Percentiles rank a stretch among this genome's conserved stretches.
These are phyloP conservation scores for Phytophthora niederhauseri DNA, from an alignment of 352 stramenopile species.

Conservation along the genomic window DNA sequence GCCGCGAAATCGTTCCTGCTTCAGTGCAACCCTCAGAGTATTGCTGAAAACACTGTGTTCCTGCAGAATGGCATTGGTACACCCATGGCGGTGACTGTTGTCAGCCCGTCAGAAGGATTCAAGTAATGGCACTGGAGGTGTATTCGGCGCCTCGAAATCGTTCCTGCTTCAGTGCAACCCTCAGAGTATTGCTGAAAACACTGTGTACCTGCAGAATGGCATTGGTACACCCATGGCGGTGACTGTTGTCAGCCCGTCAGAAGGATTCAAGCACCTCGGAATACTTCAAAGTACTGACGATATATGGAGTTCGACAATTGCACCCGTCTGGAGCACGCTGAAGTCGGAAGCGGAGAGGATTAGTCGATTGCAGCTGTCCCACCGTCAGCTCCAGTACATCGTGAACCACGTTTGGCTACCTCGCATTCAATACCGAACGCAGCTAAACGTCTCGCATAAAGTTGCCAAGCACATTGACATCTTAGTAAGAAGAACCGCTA, in stretches of 20 bases:
- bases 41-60: too few relatives aligned
- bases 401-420: neutral
- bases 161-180: neutral
- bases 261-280: neutral
- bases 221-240: neutral
- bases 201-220: too few relatives aligned
- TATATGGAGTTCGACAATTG: neutral
- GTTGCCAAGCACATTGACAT: neutral
- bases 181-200: too few relatives aligned
- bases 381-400: neutral
- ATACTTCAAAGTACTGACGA: neutral
- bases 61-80: too few relatives aligned
- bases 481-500: too few relatives aligned
- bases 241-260: neutral
- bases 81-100: neutral
- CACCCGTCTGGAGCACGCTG: neutral
- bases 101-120: too few relatives aligned
- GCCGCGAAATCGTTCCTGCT: neutral
- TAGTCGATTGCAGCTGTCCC: neutral
- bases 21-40: too few relatives aligned
- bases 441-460: neutral
- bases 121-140: neutral
- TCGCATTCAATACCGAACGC: neutral
- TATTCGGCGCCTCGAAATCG: neutral
- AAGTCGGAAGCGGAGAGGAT: neutral